Base-by-base conservation (phyloP, 805 yeast genomes). In the Hanseniaspora guilliermondii region DNA sequence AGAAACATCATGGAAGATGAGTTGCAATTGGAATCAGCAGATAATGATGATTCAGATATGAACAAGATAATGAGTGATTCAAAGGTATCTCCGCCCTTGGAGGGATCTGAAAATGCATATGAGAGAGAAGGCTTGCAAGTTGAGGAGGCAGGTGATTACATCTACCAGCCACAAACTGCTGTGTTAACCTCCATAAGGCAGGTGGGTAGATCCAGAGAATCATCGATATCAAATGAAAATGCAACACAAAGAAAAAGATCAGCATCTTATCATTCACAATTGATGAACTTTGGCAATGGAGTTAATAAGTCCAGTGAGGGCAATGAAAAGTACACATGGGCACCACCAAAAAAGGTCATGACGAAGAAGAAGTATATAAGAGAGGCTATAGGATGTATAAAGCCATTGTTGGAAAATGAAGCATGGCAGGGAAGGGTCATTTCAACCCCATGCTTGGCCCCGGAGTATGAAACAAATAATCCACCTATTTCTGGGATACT, bases 351-450 rank as follows among this genome's bases (percentile, higher is more conserved):
- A 14, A 73, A 71, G 56, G 56, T 60, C 21, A 60, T 64, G 25
- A 60, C 73, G 2, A 64, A 69, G 47, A 66, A 73, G 32, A 76
- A 74, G 56, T 70, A 68, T 57, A 68, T 75, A 42, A 70, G 76
- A 46, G 79, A 79, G 61, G 74, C 81, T 17, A 62, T 79, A 35
- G 72, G 83, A 47, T 80, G 85, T 58, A 76, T 80, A 25, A 76
- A 72, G 59, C 76, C 82, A 3, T 67, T 80, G 53, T 68, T 74
- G 1, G 70, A 70, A 57, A 78, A 75, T 45, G 80, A 78, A 42
- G 59, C 70, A 8, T 80, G 85, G 84, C 65, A 74, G 22, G 76
- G 78, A 44, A 76, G 71, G 59, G 62, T 69, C 32, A 59, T 76
- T 21, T 71, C 73, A 33, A 70, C 70, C 3, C 62, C 65, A 14